These are phyloP conservation scores for Bipolaris cookei DNA, from an alignment of 2,329 filamentous ascomycete species.

Conservation along the genomic window DNA sequence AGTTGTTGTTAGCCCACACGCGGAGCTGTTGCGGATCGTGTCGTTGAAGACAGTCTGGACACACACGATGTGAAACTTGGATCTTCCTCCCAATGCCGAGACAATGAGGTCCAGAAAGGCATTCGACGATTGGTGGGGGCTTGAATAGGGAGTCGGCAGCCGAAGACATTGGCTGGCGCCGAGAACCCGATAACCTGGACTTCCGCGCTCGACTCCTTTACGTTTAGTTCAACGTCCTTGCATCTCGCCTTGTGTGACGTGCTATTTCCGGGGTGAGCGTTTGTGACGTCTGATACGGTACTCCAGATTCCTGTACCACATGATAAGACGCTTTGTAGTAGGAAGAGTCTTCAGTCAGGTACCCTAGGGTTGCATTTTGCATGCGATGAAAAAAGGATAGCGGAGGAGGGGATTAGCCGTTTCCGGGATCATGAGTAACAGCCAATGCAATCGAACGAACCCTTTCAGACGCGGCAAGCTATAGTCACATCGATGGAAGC, in stretches of 20 bases:
- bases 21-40: constrained; percentile 36
- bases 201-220: constrained; percentile 20
- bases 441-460: constrained; percentile 19
- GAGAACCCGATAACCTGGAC: constrained; percentile 21
- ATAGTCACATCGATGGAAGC: constrained; percentile 26
- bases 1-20: constrained; percentile 24
- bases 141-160: constrained; percentile 25
- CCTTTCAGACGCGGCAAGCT: constrained; percentile 17
- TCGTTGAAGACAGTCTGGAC: constrained; percentile 32
- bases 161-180: constrained; percentile 28
- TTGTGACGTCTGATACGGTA: constrained; percentile 11
- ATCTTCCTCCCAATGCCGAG: constrained; percentile 40
- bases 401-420: constrained; percentile 15
- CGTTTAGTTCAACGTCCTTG: constrained; percentile 29
- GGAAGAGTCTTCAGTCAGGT: neutral
- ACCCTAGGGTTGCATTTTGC: constrained; percentile 1
- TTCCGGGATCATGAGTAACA: constrained; percentile 17
- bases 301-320: constrained; percentile 3
- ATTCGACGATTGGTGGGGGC: constrained; percentile 34
- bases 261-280: constrained; percentile 8
- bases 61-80: constrained; percentile 26
- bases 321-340: constrained; percentile 1
- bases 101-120: constrained; percentile 28
- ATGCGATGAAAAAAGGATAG: constrained; percentile 4
- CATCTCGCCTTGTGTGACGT: constrained; percentile 18